These are phyloP conservation scores for Diaporthe velutina DNA, from an alignment of 2,329 filamentous ascomycete genomes.

Conservation along the genomic window DNA sequence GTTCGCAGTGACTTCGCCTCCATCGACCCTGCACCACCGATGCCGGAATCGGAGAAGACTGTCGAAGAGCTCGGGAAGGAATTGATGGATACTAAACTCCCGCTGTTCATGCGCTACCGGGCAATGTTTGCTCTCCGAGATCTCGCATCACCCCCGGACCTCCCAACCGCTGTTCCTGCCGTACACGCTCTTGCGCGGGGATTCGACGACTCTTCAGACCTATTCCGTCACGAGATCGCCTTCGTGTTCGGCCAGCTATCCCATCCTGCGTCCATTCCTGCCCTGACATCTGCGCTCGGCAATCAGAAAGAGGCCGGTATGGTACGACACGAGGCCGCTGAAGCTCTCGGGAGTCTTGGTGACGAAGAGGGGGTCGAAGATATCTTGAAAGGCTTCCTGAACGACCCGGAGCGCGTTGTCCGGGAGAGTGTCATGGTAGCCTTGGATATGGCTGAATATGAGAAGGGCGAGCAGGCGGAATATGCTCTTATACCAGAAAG, in stretches of 20 bases:
- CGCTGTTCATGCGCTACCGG: conserved; percentile 93
- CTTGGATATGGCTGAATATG: conserved; percentile 97
- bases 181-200: conserved; percentile 88
- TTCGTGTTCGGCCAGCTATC: conserved; percentile 98
- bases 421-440: conserved; percentile 95
- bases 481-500: conserved; percentile 89
- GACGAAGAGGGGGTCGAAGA: conserved; percentile 95
- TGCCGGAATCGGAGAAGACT: conserved; percentile 76
- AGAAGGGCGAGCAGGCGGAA: conserved; percentile 88
- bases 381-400: conserved; percentile 82
- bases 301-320: conserved; percentile 89
- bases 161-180: conserved; percentile 90
- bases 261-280: conserved; percentile 96
- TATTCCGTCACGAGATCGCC: conserved; percentile 97
- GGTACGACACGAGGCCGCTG: conserved; percentile 97
- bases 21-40: conserved; percentile 92
- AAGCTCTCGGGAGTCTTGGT: conserved; percentile 93
- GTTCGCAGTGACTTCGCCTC: conserved; percentile 87
- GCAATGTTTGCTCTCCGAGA: conserved; percentile 99
- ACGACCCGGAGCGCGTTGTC: conserved; percentile 94
- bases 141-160: conserved; percentile 91
- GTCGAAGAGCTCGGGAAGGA: conserved; percentile 82
- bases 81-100: conserved; percentile 82
- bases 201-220: conserved; percentile 85
- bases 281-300: conserved; percentile 82